These are phyloP conservation scores for Aspergillus fischeri DNA, from an alignment of 2,329 filamentous ascomycete genomes.

Conservation along the genomic window DNA sequence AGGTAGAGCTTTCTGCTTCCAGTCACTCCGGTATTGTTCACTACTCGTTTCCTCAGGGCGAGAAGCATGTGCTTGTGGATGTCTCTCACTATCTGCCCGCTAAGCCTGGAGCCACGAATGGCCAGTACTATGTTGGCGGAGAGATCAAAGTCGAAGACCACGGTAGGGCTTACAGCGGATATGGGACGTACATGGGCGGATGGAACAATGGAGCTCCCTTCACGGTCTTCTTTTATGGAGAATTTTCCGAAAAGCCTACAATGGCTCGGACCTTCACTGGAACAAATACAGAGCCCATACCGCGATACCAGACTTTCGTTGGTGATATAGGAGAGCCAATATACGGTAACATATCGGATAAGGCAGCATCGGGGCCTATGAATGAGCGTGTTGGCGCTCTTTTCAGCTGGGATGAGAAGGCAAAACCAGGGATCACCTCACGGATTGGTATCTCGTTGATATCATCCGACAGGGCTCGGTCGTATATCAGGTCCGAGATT, in stretches of 20 bases:
- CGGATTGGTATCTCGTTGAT: slow-evolving; percentile 67
- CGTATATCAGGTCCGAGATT: slow-evolving; percentile 10
- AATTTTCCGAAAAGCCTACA: slow-evolving; percentile 37
- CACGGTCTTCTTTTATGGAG: slow-evolving; percentile 44
- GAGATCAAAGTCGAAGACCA: slow-evolving; percentile 36
- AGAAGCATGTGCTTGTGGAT: slow-evolving; percentile 61
- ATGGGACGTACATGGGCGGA: slow-evolving; percentile 46
- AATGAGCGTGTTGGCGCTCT: slow-evolving; percentile 55
- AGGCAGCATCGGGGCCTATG: slow-evolving; percentile 53
- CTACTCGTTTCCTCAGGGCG: slow-evolving; percentile 55
- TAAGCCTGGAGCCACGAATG: slow-evolving; percentile 33
- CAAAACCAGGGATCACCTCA: slow-evolving; percentile 50
- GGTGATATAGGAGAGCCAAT: slow-evolving; percentile 55
- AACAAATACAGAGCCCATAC: slow-evolving; percentile 32
- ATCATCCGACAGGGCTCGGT: slow-evolving; percentile 59
- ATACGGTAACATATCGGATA: slow-evolving; percentile 46
- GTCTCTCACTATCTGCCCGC: slow-evolving; percentile 50
- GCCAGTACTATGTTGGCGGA: slow-evolving; percentile 43
- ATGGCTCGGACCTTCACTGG: slow-evolving; percentile 37
- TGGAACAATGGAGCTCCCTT: slow-evolving; percentile 43
- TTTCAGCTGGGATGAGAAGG: slow-evolving; percentile 56
- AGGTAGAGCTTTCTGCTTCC: slow-evolving; percentile 62
- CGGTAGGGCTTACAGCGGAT: slow-evolving; percentile 43
- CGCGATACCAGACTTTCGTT: slow-evolving; percentile 48
- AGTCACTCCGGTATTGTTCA: slow-evolving; percentile 61